Conservation (phyloP, 495 filamentous ascomycete species). For the Lasiosphaeriaceae sp. region DNA sequence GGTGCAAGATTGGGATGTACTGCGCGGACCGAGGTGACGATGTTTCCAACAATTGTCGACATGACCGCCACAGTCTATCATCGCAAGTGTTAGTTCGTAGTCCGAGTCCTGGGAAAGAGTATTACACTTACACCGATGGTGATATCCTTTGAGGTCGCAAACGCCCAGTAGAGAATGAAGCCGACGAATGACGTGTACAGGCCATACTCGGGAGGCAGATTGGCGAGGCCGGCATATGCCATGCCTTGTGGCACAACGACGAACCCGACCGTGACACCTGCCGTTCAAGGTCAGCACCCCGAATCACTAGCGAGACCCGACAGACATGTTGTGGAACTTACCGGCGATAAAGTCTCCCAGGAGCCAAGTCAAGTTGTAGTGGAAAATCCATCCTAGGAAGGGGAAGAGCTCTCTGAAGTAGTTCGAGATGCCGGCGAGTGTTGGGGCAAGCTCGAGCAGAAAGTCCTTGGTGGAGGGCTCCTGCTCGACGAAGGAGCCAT, state of each 20-base stretch:
- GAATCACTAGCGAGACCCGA: too few species aligned
- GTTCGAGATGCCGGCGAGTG: constrained; percentile 37
- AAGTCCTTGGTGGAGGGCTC: constrained; percentile 72
- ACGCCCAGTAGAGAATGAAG: constrained; percentile 63
- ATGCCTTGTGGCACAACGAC: constrained; percentile 50
- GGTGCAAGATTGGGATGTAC: constrained; percentile 35
- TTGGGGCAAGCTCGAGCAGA: constrained; percentile 56
- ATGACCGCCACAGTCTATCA: constrained; percentile 88
- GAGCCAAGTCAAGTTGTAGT: constrained; percentile 50
- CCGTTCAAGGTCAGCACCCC: constrained; percentile 1
- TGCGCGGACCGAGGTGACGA: constrained; percentile 55
- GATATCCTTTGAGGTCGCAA: constrained; percentile 66
- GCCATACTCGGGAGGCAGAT: constrained; percentile 55
- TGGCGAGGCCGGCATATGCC: constrained; percentile 60
- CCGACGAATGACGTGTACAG: constrained; percentile 67
- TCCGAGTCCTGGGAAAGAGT: background rate
- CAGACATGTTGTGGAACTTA: constrained; percentile 16
- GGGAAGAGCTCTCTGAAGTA: constrained; percentile 54
- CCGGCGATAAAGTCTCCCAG: constrained; percentile 45
- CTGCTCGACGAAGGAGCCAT: constrained; percentile 68
- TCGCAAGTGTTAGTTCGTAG: background rate
- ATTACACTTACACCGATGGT: constrained; percentile 57
- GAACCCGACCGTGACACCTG: constrained; percentile 29
- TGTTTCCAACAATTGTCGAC: constrained; percentile 81
- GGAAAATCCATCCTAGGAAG: constrained; percentile 48